Percentiles rank a stretch among this genome's conserved stretches.
phyloP scores from a whole-genome alignment of 192 early-diverging fungal species.

The Martensiomyces pterosporus region DNA sequence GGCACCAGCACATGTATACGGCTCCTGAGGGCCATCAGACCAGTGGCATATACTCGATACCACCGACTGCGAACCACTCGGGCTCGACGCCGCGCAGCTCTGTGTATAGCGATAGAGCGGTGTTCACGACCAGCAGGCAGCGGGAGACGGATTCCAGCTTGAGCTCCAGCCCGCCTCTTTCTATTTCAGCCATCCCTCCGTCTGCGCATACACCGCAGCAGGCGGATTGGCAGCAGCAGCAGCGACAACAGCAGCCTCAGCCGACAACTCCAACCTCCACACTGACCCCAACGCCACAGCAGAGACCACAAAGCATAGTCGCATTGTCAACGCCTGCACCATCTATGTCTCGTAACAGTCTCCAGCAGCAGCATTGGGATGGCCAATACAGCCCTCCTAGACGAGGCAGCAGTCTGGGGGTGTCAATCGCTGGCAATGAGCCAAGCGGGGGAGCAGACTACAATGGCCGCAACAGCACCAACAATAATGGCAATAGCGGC shows the following conservation, averaged over 20 bases:
- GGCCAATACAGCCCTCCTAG: slow-evolving; percentile 1
- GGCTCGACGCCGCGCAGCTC: slow-evolving; percentile 12
- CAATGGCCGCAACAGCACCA: background rate
- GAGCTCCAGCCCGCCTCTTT: background rate
- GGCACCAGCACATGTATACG: no score
- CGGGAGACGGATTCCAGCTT: slow-evolving; percentile 1
- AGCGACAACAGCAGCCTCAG: background rate
- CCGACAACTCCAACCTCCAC: background rate
- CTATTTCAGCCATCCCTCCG: background rate
- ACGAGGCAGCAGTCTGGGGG: slow-evolving; percentile 1
- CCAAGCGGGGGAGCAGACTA: background rate
- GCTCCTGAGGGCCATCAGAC: no score
- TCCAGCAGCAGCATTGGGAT: slow-evolving; percentile 8
- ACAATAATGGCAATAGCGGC: background rate
- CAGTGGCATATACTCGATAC: no score
- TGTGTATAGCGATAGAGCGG: slow-evolving; percentile 12
- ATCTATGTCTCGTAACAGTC: background rate
- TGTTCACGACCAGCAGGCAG: slow-evolving; percentile 5
- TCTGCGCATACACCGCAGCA: background rate
- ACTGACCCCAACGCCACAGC: slow-evolving; percentile 1
- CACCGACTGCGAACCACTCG: no score
- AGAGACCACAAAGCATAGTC: slow-evolving; percentile 21
- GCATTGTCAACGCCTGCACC: slow-evolving; percentile 9
- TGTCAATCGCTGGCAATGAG: slow-evolving; percentile 6
- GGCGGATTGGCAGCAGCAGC: background rate